These are phyloP conservation scores for Pseudisothecium myosuroides DNA, from an alignment of 225 moss, liverwort and hornwort species.

Conservation along the genomic window DNA sequence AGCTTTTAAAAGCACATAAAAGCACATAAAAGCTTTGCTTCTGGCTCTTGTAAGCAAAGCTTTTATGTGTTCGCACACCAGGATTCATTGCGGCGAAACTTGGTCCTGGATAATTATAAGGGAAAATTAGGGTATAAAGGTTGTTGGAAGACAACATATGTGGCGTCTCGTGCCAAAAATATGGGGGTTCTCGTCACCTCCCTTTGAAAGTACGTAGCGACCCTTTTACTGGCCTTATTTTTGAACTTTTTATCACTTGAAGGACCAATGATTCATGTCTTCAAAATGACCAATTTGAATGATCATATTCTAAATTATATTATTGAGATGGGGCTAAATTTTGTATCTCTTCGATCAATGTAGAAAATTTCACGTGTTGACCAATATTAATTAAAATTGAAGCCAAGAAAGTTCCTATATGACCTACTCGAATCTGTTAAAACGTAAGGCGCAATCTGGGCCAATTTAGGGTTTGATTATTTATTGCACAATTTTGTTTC, in stretches of 20 bases:
- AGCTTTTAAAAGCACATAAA: no score
- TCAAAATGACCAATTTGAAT: background rate
- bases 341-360: no score
- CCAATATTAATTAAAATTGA: background rate
- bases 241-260: no score
- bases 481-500: background rate
- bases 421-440: background rate
- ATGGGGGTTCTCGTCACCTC: constrained; percentile 28
- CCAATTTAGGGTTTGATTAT: background rate
- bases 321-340: background rate
- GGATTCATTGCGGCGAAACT: constrained; percentile 38
- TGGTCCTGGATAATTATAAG: constrained; percentile 49
- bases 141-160: constrained; percentile 66
- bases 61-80: constrained; percentile 64
- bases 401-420: background rate
- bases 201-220: constrained; percentile 52
- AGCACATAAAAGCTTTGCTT: no score
- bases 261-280: no score
- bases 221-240: background rate
- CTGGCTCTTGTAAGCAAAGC: constrained; percentile 58
- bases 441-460: background rate
- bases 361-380: background rate
- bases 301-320: background rate
- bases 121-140: constrained; percentile 39
- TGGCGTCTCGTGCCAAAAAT: constrained; percentile 35